Conservation (phyloP, 306 rosid genomes). For the Quercus robur region DNA sequence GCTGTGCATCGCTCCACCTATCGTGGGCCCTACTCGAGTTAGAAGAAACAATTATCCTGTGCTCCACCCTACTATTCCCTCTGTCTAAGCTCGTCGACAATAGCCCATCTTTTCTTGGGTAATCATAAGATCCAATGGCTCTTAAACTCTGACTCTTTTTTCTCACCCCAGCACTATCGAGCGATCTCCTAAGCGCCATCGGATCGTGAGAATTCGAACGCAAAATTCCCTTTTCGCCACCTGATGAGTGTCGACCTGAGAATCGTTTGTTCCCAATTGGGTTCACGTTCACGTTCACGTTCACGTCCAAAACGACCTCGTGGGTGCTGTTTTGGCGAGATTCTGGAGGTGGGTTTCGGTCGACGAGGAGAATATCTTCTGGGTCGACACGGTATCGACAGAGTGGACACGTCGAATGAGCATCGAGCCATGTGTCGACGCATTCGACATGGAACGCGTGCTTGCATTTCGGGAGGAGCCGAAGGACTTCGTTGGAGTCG, state of each 20-base stretch:
- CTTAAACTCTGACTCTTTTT: constrained; percentile 27
- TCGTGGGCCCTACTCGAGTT: constrained; percentile 22
- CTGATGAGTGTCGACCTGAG: constrained; percentile 72
- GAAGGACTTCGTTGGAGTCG: constrained; percentile 63
- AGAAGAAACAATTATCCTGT: constrained; percentile 71
- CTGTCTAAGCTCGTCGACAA: constrained; percentile 31
- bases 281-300: neutral
- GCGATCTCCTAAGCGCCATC: constrained; percentile 57
- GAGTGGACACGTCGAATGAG: constrained; percentile 93
- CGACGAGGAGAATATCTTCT: constrained; percentile 67
- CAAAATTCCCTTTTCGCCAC: constrained; percentile 40
- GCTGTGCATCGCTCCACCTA: constrained; percentile 81
- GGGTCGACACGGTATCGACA: constrained; percentile 87
- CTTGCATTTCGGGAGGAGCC: constrained; percentile 79
- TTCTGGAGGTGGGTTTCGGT: constrained; percentile 15
- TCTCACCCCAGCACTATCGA: constrained; percentile 42
- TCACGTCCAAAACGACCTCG: constrained; percentile 7
- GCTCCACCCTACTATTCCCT: constrained; percentile 42
- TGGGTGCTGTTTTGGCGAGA: constrained; percentile 1
- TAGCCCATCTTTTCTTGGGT: constrained; percentile 67
- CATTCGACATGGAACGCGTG: constrained; percentile 97
- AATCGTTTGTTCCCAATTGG: constrained; percentile 22
- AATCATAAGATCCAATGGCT: constrained; percentile 40
- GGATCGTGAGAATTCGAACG: neutral
- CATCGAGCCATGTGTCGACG: constrained; percentile 97